Evolutionary conservation across 192 early-diverging fungal genomes (phyloP).

Genomic region (Umbelopsis isabellina): DNA sequence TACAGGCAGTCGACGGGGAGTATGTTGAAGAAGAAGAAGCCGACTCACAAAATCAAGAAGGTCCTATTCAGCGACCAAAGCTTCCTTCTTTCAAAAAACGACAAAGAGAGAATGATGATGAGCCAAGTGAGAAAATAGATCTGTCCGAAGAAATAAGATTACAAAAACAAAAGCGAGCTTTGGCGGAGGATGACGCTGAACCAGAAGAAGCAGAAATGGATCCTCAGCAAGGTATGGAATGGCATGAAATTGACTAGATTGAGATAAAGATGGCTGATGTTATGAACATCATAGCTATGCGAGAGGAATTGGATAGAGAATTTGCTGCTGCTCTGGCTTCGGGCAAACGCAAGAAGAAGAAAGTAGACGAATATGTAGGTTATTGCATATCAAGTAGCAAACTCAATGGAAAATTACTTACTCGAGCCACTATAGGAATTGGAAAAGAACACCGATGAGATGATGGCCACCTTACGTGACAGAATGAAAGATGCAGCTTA

Average conservation of each 20-base stretch:
- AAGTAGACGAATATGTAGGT: conserved; percentile 36
- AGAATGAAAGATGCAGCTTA: conserved; percentile 60
- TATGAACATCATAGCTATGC: conserved; percentile 14
- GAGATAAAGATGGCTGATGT: not conserved
- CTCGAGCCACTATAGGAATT: conserved; percentile 25
- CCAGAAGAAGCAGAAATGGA: conserved; percentile 31
- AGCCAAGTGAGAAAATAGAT: conserved; percentile 27
- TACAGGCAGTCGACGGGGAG: not conserved
- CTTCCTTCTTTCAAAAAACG: conserved; percentile 43
- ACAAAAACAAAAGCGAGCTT: conserved; percentile 17
- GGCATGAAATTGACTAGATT: not conserved
- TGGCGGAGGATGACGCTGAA: conserved; percentile 7
- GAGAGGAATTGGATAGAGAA: conserved; percentile 38
- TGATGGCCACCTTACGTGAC: conserved; percentile 38
- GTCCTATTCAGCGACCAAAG: not conserved
- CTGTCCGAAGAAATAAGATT: conserved; percentile 31
- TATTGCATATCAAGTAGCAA: not conserved
- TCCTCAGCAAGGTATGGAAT: conserved; percentile 36
- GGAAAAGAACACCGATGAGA: conserved; percentile 37
- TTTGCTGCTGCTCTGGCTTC: conserved; percentile 35
- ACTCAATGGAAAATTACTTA: not conserved
- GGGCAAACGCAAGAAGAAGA: conserved; percentile 45
- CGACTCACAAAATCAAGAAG: not conserved
- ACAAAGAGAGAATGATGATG: conserved; percentile 21
- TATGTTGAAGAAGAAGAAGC: conserved; percentile 9